Percentiles rank a stretch among this genome's conserved stretches.
These are phyloP conservation scores for Bonia amplexicaulis DNA, from an alignment of 176 grass and related monocot species.

Conservation along the genomic window DNA sequence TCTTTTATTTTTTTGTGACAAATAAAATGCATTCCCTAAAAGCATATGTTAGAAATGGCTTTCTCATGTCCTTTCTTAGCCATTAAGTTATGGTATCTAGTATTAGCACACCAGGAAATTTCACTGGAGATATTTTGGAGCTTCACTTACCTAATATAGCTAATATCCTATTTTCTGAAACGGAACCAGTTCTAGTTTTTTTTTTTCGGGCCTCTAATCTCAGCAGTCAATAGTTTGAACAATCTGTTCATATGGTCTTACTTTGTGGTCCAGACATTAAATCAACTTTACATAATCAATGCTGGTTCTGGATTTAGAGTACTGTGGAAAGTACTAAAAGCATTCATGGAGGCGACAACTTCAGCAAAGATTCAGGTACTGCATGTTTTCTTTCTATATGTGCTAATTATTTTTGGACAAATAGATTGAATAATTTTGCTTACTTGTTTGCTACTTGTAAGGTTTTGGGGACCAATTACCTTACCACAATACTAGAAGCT, in stretches of 20 bases:
- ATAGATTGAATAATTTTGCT: slow-evolving; percentile 19
- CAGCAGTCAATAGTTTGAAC: background rate
- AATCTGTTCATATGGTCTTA: slow-evolving; percentile 24
- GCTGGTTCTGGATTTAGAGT: slow-evolving; percentile 94
- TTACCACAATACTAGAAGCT: slow-evolving; percentile 56
- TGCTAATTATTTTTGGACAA: slow-evolving; percentile 17
- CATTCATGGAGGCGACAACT: slow-evolving; percentile 78
- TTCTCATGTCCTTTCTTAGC: background rate
- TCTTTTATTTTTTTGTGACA: background rate
- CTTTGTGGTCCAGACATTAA: slow-evolving; percentile 63
- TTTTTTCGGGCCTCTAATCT: background rate
- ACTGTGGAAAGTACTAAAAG: slow-evolving; percentile 77
- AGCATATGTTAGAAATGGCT: background rate
- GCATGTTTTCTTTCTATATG: background rate
- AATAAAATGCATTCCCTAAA: background rate
- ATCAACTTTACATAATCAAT: slow-evolving; percentile 92
- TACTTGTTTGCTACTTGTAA: slow-evolving; percentile 26
- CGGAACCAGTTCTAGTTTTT: background rate
- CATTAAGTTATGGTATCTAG: background rate
- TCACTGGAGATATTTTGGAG: background rate
- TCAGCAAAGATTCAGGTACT: slow-evolving; percentile 84
- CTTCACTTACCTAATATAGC: background rate
- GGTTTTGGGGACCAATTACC: slow-evolving; percentile 78
- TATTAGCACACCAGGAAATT: background rate
- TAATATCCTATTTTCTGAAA: background rate